Conservation (phyloP, 495 filamentous ascomycete species). For the Penicillium goetzii region DNA sequence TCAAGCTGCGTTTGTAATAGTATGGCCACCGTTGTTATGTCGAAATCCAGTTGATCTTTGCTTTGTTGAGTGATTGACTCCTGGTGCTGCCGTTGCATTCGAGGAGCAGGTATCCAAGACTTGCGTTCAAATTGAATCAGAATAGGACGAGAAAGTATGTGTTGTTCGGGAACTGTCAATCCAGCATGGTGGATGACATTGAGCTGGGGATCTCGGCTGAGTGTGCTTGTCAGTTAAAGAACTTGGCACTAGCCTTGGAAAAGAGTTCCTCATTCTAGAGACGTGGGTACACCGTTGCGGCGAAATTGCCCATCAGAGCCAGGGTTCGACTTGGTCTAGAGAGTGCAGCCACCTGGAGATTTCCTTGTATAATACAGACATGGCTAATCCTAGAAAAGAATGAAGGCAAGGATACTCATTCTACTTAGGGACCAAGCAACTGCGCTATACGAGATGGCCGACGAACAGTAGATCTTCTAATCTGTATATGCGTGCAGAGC, state of each 20-base stretch:
- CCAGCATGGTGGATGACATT: conserved; percentile 15
- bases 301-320: neutral
- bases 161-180: conserved; percentile 1
- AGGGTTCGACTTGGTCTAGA: neutral
- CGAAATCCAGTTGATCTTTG: neutral
- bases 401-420: neutral
- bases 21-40: conserved; percentile 11
- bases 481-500: neutral
- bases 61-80: conserved; percentile 8
- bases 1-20: neutral
- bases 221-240: conserved; percentile 2
- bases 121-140: conserved; percentile 8
- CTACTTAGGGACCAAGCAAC: neutral
- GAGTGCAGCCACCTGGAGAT: neutral
- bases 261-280: neutral
- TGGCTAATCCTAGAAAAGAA: neutral
- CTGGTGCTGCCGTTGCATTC: conserved; percentile 21
- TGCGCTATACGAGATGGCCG: neutral
- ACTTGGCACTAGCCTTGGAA: neutral
- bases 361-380: neutral
- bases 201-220: conserved; percentile 17
- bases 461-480: neutral
- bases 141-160: conserved; percentile 4
- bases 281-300: neutral
- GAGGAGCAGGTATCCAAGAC: conserved; percentile 4